Evolutionary conservation across 768 basidiomycete genomes (phyloP), one percentile per base, ranked within the genome.

Genomic region (Leccinellum rugosiceps): DNA sequence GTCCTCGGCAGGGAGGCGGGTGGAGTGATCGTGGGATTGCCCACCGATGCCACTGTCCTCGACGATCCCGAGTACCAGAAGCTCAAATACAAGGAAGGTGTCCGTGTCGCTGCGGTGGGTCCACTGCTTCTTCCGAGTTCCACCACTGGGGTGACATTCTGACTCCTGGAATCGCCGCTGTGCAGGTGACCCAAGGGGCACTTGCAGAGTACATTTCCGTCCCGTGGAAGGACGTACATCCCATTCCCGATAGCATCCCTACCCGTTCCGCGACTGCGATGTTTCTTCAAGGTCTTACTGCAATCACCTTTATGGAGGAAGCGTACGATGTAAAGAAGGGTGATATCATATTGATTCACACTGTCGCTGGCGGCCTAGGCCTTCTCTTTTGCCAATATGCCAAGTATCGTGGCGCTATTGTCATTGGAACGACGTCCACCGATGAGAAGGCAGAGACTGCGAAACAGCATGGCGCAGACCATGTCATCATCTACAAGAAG

Each of bases 371-470:
- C 31, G 95, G 95, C 10, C 79, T 97, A 10, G 96, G 85, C 3
- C 76, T 88, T 25, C 68, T 88, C 31, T 78, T 86, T 54, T 77
- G 82, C 10, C 88, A 96, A 74, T 68, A 90, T 30, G 84, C 85
- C 41, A 86, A 83, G 68, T 75, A 78, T 45, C 77, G 83, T 19
- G 96, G 96, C 6, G 95, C 90, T 1, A 88, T 84, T 10, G 91
- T 98, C 23, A 96, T 99, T 64, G 96, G 93, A 2, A 98, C 95
- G 14, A 92, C 92, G 2, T 96, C 94, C 2, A 90, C 89, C 0
- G 69, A 76, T 21, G 90, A 85, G 65, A 99, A 99, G 72, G 91
- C 90, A 2, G 83, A 81, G 50, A 70, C 94, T 34, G 96, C 93
- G 6, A 88, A 81, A 63, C 73, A 77, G 49, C 78, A 90, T 57